These are phyloP conservation scores for Coniophora puteana DNA, from an alignment of 1,284 basidiomycete genomes.

Conservation along the genomic window DNA sequence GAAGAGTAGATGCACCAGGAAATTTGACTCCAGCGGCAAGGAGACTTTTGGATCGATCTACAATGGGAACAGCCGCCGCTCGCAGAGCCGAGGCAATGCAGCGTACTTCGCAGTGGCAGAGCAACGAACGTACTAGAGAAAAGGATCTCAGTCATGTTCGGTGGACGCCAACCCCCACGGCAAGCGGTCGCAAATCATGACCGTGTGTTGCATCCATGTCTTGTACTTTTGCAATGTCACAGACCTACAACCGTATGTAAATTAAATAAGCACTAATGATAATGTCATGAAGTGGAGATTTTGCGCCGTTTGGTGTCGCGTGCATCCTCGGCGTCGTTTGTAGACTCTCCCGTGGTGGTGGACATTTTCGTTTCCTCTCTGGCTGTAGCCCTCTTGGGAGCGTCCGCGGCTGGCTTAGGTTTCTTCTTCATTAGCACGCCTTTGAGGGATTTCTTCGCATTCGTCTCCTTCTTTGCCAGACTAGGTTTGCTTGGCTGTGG, in stretches of 20 bases:
- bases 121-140: constrained; percentile 39
- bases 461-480: constrained; percentile 38
- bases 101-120: constrained; percentile 56
- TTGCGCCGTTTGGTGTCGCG: constrained; percentile 54
- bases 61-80: constrained; percentile 54
- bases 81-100: constrained; percentile 72
- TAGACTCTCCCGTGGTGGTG: too few species aligned
- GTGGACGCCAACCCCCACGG: constrained; percentile 77
- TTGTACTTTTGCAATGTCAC: constrained; percentile 1
- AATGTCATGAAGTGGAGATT: constrained; percentile 31
- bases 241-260: not conserved
- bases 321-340: constrained; percentile 17
- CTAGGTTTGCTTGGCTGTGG: constrained; percentile 20
- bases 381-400: constrained; percentile 17
- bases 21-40: constrained; percentile 80
- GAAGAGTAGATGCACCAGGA: constrained; percentile 59
- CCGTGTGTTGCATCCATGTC: not conserved
- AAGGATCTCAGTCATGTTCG: constrained; percentile 60
- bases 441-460: constrained; percentile 60
- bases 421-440: constrained; percentile 80
- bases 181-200: constrained; percentile 19
- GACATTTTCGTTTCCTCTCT: too few species aligned
- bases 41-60: constrained; percentile 68
- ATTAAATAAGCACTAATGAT: constrained; percentile 9
- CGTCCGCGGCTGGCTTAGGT: constrained; percentile 34